Base-by-base conservation (phyloP, 768 basidiomycete genomes). In the Kwoniella mangroviensis region DNA sequence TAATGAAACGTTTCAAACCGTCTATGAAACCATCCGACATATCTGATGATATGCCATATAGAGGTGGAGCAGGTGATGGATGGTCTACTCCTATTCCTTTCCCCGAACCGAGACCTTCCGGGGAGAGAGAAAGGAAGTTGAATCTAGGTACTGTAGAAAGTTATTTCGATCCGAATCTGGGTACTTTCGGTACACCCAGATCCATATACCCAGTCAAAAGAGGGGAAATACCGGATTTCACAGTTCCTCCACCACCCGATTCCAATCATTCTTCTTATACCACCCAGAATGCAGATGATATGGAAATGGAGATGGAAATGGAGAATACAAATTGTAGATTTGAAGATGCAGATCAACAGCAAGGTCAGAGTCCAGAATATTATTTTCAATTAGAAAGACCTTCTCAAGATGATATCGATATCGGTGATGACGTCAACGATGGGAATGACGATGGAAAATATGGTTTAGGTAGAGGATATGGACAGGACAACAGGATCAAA, bases 91-190 rank as follows among this genome's bases (percentile, higher is more conserved):
- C 66, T 21, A 21, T 66, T 12, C 65, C 65, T n/a, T 52, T 60
- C 41, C 66, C 57, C 21, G 59, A 55, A 49, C 66, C 59, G 22
- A 24, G 49, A 12, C 67, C 65, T 28, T 66, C 58, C 12, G 58
- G 58, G 10, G 58, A 60, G 19, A 60, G 17, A 7, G 56, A 26
- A 12, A 41, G 58, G 5, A 60, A 60, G 21, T 28, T 66, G 17
- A 52, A 62, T 56, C 42, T 68, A 9, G 67, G 67, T 15, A 68
- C 67, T 21, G 52, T 28, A 6, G 67, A 68, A 26, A 68, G 67
- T 51, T 63, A 68, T n/a, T 68, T 62, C 17, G 67, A 68, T 43
- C 28, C 57, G 1, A 49, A 34, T 3, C 22, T 62, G 1, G 54
- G 49, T 21, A 68, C 60, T n/a, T 62, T 68, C n/a, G 57, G 67